Evolutionary conservation across 2,329 filamentous ascomycete genomes (phyloP).

Genomic region (Penicillium sp.): DNA sequence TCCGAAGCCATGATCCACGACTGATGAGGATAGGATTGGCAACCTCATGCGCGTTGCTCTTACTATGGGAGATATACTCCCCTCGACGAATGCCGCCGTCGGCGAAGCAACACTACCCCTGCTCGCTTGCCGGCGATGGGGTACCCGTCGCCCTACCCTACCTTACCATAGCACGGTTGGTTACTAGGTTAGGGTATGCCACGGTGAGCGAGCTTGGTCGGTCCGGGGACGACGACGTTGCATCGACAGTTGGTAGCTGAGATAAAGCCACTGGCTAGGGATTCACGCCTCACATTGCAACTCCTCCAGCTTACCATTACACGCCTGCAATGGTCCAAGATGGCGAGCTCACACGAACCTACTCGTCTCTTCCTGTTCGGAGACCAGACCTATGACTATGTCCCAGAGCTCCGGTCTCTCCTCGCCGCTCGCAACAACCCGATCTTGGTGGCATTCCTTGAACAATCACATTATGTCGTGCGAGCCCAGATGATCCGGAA

Average conservation of each 20-base stretch:
- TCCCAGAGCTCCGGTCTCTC: conserved; percentile 6
- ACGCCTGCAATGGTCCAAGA: neutral
- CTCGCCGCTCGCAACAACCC: conserved; percentile 1
- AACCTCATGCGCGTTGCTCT: no score
- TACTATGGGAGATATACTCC: neutral
- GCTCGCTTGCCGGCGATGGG: no score
- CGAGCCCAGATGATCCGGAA: conserved; percentile 16
- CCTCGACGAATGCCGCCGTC: neutral
- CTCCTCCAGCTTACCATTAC: no score
- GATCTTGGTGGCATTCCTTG: conserved; percentile 18
- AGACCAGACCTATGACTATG: conserved; percentile 25
- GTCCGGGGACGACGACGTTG: no score
- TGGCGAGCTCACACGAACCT: neutral
- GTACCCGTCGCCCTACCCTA: no score
- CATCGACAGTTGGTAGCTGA: no score
- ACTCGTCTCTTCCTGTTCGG: conserved; percentile 25
- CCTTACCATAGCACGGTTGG: no score
- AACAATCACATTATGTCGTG: conserved; percentile 15
- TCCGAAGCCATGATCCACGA: neutral
- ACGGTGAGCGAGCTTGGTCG: no score
- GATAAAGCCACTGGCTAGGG: no score
- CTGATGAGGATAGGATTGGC: neutral
- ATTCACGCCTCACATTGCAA: no score
- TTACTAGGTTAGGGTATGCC: no score
- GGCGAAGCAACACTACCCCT: no score